A percentile compares a stretch with the other conserved stretches of the same genome.
These are phyloP conservation scores for Neurospora sp. DNA, from an alignment of 495 filamentous ascomycete genomes.

Conservation along the genomic window DNA sequence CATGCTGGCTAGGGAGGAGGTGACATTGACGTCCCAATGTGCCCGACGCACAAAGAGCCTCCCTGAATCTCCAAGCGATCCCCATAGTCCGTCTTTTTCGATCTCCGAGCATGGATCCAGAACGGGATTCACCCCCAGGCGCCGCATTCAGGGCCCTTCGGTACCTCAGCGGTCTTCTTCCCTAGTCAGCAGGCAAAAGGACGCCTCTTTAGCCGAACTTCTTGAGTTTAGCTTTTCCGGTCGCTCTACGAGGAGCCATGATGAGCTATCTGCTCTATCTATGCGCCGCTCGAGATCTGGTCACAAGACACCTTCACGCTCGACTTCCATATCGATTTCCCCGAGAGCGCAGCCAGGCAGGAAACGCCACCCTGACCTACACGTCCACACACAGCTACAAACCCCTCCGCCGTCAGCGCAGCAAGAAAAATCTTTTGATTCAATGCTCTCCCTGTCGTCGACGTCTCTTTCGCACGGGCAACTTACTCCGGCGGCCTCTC, in stretches of 20 bases:
- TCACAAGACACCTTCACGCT: constrained; percentile 5
- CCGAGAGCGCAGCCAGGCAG: constrained; percentile 9
- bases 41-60: constrained; percentile 29
- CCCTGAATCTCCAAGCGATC: constrained; percentile 20
- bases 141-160: background rate
- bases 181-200: background rate
- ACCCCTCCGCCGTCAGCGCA: constrained; percentile 11
- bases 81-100: background rate
- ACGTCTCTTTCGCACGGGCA: background rate
- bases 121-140: background rate
- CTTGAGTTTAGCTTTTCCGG: constrained; percentile 14
- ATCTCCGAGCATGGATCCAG: background rate
- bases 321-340: constrained; percentile 9
- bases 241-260: background rate
- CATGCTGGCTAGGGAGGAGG: constrained; percentile 36
- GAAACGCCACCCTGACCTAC: constrained; percentile 1
- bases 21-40: constrained; percentile 7
- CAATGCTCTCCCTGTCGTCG: background rate
- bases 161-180: constrained; percentile 13
- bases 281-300: constrained; percentile 7
- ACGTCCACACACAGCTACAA: background rate
- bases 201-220: constrained; percentile 9
- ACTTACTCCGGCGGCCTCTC: constrained; percentile 11
- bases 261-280: background rate
- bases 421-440: constrained; percentile 5